These are phyloP conservation scores for Botrytis byssoidea DNA, from an alignment of 2,329 filamentous ascomycete species.

Conservation along the genomic window DNA sequence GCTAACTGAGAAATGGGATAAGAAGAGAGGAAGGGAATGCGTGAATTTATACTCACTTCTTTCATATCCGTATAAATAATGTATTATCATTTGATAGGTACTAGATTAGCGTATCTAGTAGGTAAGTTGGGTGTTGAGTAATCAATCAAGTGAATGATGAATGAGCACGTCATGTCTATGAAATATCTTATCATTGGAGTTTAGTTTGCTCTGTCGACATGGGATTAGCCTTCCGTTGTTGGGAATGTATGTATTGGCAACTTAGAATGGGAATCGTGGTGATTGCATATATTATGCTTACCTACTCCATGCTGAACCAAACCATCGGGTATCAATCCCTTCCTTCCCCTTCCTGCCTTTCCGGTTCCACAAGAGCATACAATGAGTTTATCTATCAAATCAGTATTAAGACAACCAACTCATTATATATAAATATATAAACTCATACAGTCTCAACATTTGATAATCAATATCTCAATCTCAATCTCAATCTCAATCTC, in stretches of 20 bases:
- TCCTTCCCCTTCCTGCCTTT: background rate
- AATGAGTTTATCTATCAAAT: background rate
- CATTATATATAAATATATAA: background rate
- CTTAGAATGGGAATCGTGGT: background rate
- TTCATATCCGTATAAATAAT: background rate
- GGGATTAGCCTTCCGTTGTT: background rate
- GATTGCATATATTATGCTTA: background rate
- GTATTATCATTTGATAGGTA: background rate
- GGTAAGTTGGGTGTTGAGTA: background rate
- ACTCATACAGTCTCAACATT: too few species aligned
- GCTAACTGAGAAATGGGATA: background rate
- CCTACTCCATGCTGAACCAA: background rate
- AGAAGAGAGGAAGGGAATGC: background rate
- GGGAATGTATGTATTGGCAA: background rate
- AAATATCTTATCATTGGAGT: background rate
- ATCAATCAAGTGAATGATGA: background rate
- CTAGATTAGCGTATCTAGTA: background rate
- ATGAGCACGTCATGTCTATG: background rate
- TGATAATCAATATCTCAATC: background rate
- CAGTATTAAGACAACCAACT: background rate
- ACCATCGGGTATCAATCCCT: background rate
- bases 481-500: too few species aligned
- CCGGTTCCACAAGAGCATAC: background rate
- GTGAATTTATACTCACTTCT: background rate
- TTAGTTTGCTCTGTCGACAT: background rate